Evolutionary conservation across 2,329 filamentous ascomycete species (phyloP), one percentile per base, ranked within the genome.

Genomic region (Arthrinium puccinioides): DNA sequence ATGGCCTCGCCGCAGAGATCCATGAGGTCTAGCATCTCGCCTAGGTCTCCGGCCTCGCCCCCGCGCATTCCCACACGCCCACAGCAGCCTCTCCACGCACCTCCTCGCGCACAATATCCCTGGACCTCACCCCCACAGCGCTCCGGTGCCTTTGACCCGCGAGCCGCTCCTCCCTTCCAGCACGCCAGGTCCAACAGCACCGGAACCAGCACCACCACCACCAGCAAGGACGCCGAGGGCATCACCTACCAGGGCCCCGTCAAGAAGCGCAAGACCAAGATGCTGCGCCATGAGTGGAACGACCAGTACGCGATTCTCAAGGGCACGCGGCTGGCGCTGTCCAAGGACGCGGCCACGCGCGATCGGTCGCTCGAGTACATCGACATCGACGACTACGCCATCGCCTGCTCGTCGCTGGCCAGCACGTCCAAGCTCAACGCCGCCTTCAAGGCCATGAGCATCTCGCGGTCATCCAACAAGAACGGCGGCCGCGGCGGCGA

Each of bases 201-300:
- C 21, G 50, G 40, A 45, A 44, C 36, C 34, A 44, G 43, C 29
- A 40, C 47, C 36, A 47, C 46, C 37, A 45, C 56, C 39, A 48
- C 53, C 48, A 47, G 57, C 50, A 57, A 59, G 16, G 59, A 61
- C 41, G 54, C 58, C 35, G 64, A 70, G 37, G 76, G 78, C 39
- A 63, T 83, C 44, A 76, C 77, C 23, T 86, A 89, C 60, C 77
- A 85, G 34, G 92, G 92, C 2, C 88, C 82, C 61, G 94, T 98
- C 79, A 89, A 87, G 71, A 95, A 94, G 71, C 86, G 90, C 55
- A 87, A 87, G 66, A 94, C 84, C 23, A 81, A 80, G 54, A 80
- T 95, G 69, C 76, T 95, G 43, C 85, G 87, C 29, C 86, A 94
- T 60, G 89, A 96, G 65, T 96, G 89, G 89, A 79, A 88, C 54